Conservation (phyloP, 1,139 yeast genomes). For the Pneumocystis wakefieldiae region DNA sequence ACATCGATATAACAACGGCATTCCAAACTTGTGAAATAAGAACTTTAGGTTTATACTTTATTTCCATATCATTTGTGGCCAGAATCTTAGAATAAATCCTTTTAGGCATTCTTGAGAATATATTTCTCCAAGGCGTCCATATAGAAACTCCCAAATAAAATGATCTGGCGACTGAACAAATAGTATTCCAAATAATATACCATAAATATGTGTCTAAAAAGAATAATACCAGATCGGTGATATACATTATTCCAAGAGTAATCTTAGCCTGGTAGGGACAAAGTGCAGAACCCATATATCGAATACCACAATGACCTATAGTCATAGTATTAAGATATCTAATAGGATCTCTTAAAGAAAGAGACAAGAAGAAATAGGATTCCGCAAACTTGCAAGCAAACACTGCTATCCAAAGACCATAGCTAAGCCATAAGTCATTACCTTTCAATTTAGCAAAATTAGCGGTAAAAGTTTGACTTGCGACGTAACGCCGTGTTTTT, state of each 20-base stretch:
- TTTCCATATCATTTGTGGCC: slow-evolving; percentile 98
- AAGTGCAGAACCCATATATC: slow-evolving; percentile 64
- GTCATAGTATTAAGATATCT: slow-evolving; percentile 50
- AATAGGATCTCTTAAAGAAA: slow-evolving; percentile 88
- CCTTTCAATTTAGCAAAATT: slow-evolving; percentile 69
- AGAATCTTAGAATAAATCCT: slow-evolving; percentile 93
- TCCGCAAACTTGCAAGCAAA: slow-evolving; percentile 78
- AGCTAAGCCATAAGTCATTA: slow-evolving; percentile 92
- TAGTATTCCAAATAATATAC: slow-evolving; percentile 90
- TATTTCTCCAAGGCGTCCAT: slow-evolving; percentile 98
- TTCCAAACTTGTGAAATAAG: slow-evolving; percentile 97
- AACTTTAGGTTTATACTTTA: slow-evolving; percentile 96
- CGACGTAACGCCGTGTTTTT: slow-evolving; percentile 75
- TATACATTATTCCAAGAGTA: slow-evolving; percentile 79
- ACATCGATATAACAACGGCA: slow-evolving; percentile 94
- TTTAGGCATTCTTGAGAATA: slow-evolving; percentile 92
- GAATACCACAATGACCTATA: slow-evolving; percentile 70
- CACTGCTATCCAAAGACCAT: slow-evolving; percentile 75
- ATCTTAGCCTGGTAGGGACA: slow-evolving; percentile 79
- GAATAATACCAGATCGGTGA: slow-evolving; percentile 84
- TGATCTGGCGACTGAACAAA: slow-evolving; percentile 91
- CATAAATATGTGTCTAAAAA: slow-evolving; percentile 97
- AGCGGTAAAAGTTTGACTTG: slow-evolving; percentile 94
- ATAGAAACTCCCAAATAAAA: slow-evolving; percentile 97
- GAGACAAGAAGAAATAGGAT: slow-evolving; percentile 83